Conservation (phyloP, 345 rosid species). For the Excoecaria cochinchinensis region DNA sequence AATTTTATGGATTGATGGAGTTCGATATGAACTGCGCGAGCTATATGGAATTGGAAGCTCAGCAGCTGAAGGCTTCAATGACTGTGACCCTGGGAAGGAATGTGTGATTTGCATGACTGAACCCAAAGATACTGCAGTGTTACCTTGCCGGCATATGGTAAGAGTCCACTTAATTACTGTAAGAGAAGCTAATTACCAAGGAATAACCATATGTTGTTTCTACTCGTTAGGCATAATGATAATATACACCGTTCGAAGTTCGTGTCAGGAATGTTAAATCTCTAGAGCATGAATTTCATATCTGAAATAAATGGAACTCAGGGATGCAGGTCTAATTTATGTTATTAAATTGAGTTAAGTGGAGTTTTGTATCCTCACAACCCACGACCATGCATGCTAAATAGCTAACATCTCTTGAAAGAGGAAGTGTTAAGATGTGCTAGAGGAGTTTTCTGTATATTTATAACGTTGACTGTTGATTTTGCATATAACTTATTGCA, state of each 20-base stretch:
- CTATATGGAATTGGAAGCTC: slow-evolving; percentile 74
- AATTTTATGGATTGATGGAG: slow-evolving; percentile 78
- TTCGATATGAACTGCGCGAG: slow-evolving; percentile 74
- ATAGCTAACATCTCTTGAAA: neutral
- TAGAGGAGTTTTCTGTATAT: neutral
- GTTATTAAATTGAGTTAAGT: neutral
- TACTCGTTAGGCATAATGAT: neutral
- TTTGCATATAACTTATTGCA: neutral
- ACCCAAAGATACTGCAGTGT: slow-evolving; percentile 77
- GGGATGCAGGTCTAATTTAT: slow-evolving; percentile 7
- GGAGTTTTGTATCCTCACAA: neutral
- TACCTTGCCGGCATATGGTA: slow-evolving; percentile 96
- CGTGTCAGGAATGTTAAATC: slow-evolving; percentile 5
- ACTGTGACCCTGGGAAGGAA: slow-evolving; percentile 64
- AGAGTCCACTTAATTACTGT: slow-evolving; percentile 22
- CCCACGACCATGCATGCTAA: neutral
- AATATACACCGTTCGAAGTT: neutral
- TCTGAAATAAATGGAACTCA: neutral
- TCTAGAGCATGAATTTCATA: neutral
- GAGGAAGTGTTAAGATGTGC: too few relatives aligned
- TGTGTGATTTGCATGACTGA: slow-evolving; percentile 95
- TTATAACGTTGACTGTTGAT: neutral
- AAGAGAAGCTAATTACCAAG: neutral
- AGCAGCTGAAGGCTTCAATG: slow-evolving; percentile 48
- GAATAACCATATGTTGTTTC: neutral